Conservation (phyloP, 352 stramenopile species). For the Phytophthora hybrid region DNA sequence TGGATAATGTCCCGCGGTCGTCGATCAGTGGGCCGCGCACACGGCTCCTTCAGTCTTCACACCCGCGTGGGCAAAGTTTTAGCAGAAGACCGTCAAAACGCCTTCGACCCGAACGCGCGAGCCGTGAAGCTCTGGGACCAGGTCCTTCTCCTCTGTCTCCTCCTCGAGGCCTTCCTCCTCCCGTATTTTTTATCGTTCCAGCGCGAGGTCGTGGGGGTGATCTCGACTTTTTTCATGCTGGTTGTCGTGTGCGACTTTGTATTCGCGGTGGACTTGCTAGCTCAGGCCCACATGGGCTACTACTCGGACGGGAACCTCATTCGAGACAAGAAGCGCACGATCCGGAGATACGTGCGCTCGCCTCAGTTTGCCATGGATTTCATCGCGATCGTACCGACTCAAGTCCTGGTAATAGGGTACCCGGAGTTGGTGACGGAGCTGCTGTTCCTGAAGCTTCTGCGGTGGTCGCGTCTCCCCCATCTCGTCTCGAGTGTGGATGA, state of each 20-base stretch:
- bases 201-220: conserved; percentile 12
- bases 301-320: conserved; percentile 64
- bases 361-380: conserved; percentile 52
- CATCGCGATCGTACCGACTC: conserved; percentile 45
- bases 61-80: neutral
- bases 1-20: neutral
- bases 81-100: conserved; percentile 25
- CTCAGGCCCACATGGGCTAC: conserved; percentile 62
- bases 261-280: conserved; percentile 58
- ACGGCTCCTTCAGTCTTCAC: conserved; percentile 6
- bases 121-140: conserved; percentile 59
- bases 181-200: conserved; percentile 58
- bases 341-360: conserved; percentile 55
- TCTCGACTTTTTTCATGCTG: conserved; percentile 36
- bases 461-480: neutral
- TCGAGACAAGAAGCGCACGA: conserved; percentile 46
- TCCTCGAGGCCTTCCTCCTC: conserved; percentile 61
- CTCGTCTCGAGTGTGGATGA: neutral
- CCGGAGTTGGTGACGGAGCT: conserved; percentile 34
- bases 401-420: conserved; percentile 7
- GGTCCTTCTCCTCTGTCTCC: conserved; percentile 47
- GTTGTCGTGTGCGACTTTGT: conserved; percentile 49
- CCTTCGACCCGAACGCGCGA: conserved; percentile 58
- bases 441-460: neutral
- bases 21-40: neutral